Percentiles rank a stretch among this genome's conserved stretches.
Evolutionary conservation across 2,329 filamentous ascomycete species (phyloP).

Genomic region (Neonectria magnoliae): DNA sequence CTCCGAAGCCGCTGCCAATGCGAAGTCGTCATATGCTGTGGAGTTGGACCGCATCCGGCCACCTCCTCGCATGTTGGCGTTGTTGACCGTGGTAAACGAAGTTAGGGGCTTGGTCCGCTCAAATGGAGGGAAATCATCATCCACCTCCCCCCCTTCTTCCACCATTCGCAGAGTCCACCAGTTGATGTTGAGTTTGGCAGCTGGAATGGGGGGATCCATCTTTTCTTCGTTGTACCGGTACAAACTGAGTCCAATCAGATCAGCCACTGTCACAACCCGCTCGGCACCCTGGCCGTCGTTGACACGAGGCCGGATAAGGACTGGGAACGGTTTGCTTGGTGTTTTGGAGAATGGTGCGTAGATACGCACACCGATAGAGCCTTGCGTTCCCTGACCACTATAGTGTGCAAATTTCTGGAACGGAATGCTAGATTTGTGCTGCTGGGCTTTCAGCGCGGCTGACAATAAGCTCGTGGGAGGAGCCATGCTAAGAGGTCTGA

Average conservation of each 20-base stretch:
- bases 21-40: constrained; percentile 85
- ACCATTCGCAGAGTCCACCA: constrained; percentile 87
- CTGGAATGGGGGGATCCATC: constrained; percentile 71
- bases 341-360: constrained; percentile 77
- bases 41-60: constrained; percentile 72
- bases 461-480: constrained; percentile 78
- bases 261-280: constrained; percentile 75
- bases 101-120: constrained; percentile 78
- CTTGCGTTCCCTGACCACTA: constrained; percentile 81
- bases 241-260: constrained; percentile 83
- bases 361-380: constrained; percentile 79
- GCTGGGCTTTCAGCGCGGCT: constrained; percentile 76
- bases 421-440: constrained; percentile 74
- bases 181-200: constrained; percentile 79
- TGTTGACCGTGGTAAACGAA: constrained; percentile 85
- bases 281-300: constrained; percentile 72
- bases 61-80: constrained; percentile 75
- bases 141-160: constrained; percentile 83
- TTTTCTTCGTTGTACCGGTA: constrained; percentile 84
- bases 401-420: constrained; percentile 81
- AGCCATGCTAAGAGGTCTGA: constrained; percentile 72
- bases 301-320: constrained; percentile 75
- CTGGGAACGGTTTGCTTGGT: constrained; percentile 73
- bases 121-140: constrained; percentile 84
- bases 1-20: constrained; percentile 76